A percentile compares a stretch with the other conserved stretches of the same genome.
phyloP scores from a whole-genome alignment of 352 stramenopile species.

The Phytophthora idaei region DNA sequence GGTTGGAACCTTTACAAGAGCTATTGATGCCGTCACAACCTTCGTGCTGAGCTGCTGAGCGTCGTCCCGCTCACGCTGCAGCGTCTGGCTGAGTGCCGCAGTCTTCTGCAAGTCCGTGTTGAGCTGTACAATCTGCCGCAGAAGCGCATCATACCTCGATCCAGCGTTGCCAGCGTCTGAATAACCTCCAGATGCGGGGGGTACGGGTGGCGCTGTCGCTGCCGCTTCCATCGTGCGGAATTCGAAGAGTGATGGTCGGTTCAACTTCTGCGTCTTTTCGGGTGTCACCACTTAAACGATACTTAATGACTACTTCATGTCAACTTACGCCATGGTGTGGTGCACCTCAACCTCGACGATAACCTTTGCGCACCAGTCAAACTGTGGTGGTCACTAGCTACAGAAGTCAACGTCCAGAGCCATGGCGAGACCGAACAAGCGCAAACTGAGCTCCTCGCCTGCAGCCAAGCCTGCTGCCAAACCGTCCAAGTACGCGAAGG shows the following conservation, averaged over 20 bases:
- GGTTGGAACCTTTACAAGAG: background rate
- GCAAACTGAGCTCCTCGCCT: slow-evolving; percentile 47
- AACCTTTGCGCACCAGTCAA: slow-evolving; percentile 52
- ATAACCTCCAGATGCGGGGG: slow-evolving; percentile 11
- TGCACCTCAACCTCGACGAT: slow-evolving; percentile 14
- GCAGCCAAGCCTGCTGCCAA: slow-evolving; percentile 24
- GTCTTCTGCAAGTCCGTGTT: slow-evolving; percentile 88
- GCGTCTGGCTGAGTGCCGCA: slow-evolving; percentile 73
- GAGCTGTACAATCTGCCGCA: slow-evolving; percentile 85
- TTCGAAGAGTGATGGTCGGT: slow-evolving; percentile 33
- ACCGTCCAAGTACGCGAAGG: slow-evolving; percentile 80
- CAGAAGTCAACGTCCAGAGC: slow-evolving; percentile 24
- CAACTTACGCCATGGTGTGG: slow-evolving; percentile 17
- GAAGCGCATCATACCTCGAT: slow-evolving; percentile 69
- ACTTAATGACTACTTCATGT: slow-evolving; percentile 22
- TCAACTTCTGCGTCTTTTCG: slow-evolving; percentile 34
- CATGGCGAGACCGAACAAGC: slow-evolving; percentile 65
- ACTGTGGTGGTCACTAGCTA: slow-evolving; percentile 35
- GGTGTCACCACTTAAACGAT: background rate
- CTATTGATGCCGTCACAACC: slow-evolving; percentile 25
- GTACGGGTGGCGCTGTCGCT: background rate
- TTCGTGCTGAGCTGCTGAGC: slow-evolving; percentile 66
- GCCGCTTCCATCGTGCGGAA: slow-evolving; percentile 20
- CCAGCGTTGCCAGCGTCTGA: slow-evolving; percentile 7
- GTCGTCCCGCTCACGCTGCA: slow-evolving; percentile 79